Evolutionary conservation across 106 monocot genomes (phyloP).

Genomic region (Cymbidium sinense): DNA sequence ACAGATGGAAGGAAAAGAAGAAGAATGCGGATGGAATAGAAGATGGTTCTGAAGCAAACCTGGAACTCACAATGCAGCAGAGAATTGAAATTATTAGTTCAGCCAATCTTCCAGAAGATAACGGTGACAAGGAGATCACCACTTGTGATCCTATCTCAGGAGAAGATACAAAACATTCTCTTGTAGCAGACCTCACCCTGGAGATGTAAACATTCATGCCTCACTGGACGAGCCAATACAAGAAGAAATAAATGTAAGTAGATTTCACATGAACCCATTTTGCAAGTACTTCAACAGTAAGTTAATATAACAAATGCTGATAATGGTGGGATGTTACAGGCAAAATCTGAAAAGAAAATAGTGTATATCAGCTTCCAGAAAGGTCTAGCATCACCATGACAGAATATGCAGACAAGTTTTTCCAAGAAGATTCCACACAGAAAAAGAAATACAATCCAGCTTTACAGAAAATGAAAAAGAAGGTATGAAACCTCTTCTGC

Average conservation of each 20-base stretch:
- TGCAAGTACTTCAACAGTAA: neutral
- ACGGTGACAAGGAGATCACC: neutral
- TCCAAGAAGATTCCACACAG: neutral
- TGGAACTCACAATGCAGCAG: no score
- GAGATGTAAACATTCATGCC: neutral
- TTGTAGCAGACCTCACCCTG: neutral
- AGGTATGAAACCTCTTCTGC: neutral
- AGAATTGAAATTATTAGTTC: no score
- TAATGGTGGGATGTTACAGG: slow-evolving; percentile 2
- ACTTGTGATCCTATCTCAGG: neutral
- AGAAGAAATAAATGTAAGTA: slow-evolving; percentile 28
- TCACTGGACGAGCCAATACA: slow-evolving; percentile 1
- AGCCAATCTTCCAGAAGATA: neutral
- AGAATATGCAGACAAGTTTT: neutral
- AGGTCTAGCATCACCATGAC: neutral
- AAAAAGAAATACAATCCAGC: slow-evolving; percentile 8
- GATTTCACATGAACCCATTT: neutral
- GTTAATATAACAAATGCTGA: neutral
- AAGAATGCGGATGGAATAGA: slow-evolving; percentile 10
- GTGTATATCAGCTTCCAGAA: slow-evolving; percentile 2
- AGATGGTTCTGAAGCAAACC: no score
- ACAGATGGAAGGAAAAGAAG: slow-evolving; percentile 20
- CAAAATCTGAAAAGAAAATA: slow-evolving; percentile 11
- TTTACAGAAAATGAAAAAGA: slow-evolving; percentile 17
- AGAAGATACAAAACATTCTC: neutral